phyloP scores from a whole-genome alignment of 2,329 filamentous ascomycete genomes.

The Cadophora luteo-olivacea region DNA sequence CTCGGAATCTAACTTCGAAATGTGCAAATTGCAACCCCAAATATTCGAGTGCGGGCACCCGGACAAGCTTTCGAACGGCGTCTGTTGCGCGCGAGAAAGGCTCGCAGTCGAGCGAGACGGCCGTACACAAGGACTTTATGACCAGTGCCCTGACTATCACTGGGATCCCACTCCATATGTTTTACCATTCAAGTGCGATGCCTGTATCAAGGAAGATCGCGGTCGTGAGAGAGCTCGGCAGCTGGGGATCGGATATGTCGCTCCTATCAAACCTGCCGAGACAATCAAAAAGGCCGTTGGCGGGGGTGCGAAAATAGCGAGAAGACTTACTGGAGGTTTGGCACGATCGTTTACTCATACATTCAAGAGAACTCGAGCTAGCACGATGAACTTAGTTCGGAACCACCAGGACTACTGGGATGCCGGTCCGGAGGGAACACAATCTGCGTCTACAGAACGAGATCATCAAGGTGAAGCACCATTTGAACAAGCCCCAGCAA shows the following conservation, averaged over 20 bases:
- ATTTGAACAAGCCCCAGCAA: not conserved
- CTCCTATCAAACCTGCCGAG: not conserved
- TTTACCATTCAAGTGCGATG: not conserved
- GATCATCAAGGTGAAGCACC: not conserved
- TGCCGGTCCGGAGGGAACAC: not conserved
- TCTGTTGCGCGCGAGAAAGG: not conserved
- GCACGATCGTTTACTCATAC: not conserved
- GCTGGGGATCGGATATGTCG: not conserved
- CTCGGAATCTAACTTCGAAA: not conserved
- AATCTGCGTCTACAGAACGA: not conserved
- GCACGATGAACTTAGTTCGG: not conserved
- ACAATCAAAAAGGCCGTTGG: not conserved
- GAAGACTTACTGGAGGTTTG: not conserved
- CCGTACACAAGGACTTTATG: not conserved
- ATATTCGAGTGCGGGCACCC: not conserved
- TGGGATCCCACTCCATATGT: not conserved
- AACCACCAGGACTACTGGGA: not conserved
- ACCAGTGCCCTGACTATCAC: not conserved
- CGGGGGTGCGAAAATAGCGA: not conserved
- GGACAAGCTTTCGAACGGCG: not conserved
- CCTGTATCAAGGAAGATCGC: not conserved
- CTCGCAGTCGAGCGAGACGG: not conserved
- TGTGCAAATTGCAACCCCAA: not conserved
- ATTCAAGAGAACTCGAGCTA: not conserved
- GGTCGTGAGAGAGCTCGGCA: not conserved